Conservation (phyloP, 805 yeast genomes). For the Candida nanaspora region DNA sequence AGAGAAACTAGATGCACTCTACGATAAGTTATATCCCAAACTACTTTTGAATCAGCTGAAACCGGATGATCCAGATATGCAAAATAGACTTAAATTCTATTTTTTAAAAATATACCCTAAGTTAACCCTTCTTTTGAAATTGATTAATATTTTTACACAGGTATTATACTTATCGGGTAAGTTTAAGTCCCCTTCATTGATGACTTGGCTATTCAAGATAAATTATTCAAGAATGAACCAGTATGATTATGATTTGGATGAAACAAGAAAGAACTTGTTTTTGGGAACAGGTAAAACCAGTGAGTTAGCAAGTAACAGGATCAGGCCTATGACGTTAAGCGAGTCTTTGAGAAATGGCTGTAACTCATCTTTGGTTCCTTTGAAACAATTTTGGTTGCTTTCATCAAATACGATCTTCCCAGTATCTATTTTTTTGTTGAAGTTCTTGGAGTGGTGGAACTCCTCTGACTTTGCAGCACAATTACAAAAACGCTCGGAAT, state of each 20-base stretch:
- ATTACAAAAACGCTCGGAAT: slow-evolving; percentile 39
- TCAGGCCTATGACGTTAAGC: slow-evolving; percentile 33
- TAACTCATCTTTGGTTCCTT: slow-evolving; percentile 11
- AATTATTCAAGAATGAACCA: slow-evolving; percentile 57
- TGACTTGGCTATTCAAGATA: slow-evolving; percentile 55
- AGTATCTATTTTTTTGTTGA: slow-evolving; percentile 69
- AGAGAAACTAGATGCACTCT: slow-evolving; percentile 59
- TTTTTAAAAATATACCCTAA: slow-evolving; percentile 61
- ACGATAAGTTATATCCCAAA: slow-evolving; percentile 57
- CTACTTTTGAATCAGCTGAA: slow-evolving; percentile 42
- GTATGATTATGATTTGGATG: slow-evolving; percentile 39
- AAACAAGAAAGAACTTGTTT: slow-evolving; percentile 10
- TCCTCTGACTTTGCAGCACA: slow-evolving; percentile 63
- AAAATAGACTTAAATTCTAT: slow-evolving; percentile 23
- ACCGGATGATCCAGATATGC: slow-evolving; percentile 18
- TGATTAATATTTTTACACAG: slow-evolving; percentile 49
- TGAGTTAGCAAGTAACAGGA: slow-evolving; percentile 16
- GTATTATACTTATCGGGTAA: slow-evolving; percentile 62
- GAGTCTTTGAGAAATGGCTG: slow-evolving; percentile 25
- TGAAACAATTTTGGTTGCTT: slow-evolving; percentile 17
- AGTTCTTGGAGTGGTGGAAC: slow-evolving; percentile 92
- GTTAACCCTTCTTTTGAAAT: slow-evolving; percentile 36
- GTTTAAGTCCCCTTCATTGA: slow-evolving; percentile 52
- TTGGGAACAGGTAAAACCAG: slow-evolving; percentile 4
- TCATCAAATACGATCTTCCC: slow-evolving; percentile 53